These are phyloP conservation scores for Candolleomyces eurysporus DNA, from an alignment of 768 basidiomycete genomes.

Conservation along the genomic window DNA sequence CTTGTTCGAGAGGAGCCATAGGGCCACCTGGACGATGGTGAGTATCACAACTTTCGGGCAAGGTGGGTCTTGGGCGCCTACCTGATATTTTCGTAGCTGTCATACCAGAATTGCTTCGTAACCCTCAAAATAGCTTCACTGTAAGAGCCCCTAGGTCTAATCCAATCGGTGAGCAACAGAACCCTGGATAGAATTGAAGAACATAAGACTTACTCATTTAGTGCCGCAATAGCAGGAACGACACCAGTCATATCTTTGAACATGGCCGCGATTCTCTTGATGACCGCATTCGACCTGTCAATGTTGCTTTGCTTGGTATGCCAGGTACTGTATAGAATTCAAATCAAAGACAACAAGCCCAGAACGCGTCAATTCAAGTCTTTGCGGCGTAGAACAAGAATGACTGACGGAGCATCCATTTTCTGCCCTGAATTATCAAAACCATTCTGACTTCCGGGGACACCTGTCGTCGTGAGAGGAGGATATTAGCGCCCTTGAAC, in stretches of 20 bases:
- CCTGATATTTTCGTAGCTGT: conserved; percentile 72
- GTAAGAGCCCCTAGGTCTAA: conserved; percentile 66
- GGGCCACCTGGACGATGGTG: conserved; percentile 27
- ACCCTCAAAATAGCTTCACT: conserved; percentile 48
- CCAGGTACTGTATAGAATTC: conserved; percentile 44
- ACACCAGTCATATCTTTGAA: conserved; percentile 50
- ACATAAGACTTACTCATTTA: conserved; percentile 61
- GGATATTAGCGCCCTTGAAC: not conserved
- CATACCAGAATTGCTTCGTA: conserved; percentile 55
- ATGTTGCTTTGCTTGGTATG: conserved; percentile 65
- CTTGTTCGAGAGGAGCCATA: conserved; percentile 41
- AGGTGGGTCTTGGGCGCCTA: conserved; percentile 19
- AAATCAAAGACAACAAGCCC: not conserved
- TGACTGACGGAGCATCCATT: conserved; percentile 45
- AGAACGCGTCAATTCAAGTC: not conserved
- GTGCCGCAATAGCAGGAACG: conserved; percentile 64
- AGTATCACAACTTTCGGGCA: not conserved
- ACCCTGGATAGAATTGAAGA: not conserved
- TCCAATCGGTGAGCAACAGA: not conserved
- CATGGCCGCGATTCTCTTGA: conserved; percentile 58
- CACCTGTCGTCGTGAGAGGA: conserved; percentile 33
- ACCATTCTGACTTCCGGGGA: conserved; percentile 81
- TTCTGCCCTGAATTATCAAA: conserved; percentile 81
- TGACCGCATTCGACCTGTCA: conserved; percentile 58
- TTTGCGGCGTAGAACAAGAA: not conserved